Evolutionary conservation across 2,329 filamentous ascomycete species (phyloP).

Genomic region (Helotiales sp.): DNA sequence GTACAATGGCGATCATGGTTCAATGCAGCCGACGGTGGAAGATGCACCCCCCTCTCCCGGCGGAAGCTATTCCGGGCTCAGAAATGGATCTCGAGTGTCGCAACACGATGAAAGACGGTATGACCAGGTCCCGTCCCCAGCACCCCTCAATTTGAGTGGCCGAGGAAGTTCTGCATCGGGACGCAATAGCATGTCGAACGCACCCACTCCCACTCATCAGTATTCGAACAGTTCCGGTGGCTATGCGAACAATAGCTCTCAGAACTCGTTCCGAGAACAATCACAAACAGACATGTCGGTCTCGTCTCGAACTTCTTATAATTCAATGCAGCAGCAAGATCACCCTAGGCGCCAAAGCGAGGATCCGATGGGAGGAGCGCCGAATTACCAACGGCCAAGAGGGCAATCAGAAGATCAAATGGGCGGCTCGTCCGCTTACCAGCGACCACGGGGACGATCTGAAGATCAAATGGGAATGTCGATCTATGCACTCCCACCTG

Average conservation of each 20-base stretch:
- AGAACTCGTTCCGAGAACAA: constrained; percentile 35
- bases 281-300: constrained; percentile 32
- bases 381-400: constrained; percentile 10
- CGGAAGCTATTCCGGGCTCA: constrained; percentile 25
- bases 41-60: constrained; percentile 46
- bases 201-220: constrained; percentile 32
- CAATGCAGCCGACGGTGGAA: constrained; percentile 54
- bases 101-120: constrained; percentile 36
- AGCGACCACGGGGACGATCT: constrained; percentile 34
- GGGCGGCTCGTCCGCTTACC: background rate
- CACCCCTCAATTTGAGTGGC: constrained; percentile 40
- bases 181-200: constrained; percentile 32
- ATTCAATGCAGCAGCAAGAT: constrained; percentile 29
- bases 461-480: constrained; percentile 28
- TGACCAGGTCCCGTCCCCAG: constrained; percentile 40
- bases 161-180: constrained; percentile 37
- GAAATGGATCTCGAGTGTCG: constrained; percentile 30
- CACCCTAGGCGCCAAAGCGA: constrained; percentile 5
- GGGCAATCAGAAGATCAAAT: constrained; percentile 11
- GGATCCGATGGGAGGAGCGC: constrained; percentile 5
- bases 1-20: constrained; percentile 47
- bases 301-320: constrained; percentile 39
- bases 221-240: constrained; percentile 37
- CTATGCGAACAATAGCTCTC: constrained; percentile 36
- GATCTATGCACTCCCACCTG: constrained; percentile 50